A percentile compares a stretch with the other conserved stretches of the same genome.
Evolutionary conservation across 1,284 basidiomycete genomes (phyloP).

Genomic region (Fomitopsis palustris): DNA sequence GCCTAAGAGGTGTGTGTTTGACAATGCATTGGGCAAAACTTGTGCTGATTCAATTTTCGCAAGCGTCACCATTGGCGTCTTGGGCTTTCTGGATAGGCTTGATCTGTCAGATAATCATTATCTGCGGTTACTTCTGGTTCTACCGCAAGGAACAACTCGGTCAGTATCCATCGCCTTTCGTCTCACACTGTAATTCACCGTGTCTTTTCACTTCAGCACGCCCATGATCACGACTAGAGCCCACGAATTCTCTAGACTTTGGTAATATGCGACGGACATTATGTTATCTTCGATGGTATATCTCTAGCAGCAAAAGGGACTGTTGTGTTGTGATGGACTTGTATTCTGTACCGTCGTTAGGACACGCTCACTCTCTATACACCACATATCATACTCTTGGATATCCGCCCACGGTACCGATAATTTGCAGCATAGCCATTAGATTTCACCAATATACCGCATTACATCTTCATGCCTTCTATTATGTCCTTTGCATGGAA

Average conservation of each 20-base stretch:
- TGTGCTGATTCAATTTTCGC: not conserved
- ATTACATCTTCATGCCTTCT: not conserved
- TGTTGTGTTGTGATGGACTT: slow-evolving; percentile 24
- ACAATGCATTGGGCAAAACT: not conserved
- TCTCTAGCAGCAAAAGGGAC: slow-evolving; percentile 22
- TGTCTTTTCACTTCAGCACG: slow-evolving; percentile 26
- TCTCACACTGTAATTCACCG: slow-evolving; percentile 2
- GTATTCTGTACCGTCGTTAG: slow-evolving; percentile 28
- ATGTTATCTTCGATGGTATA: slow-evolving; percentile 24
- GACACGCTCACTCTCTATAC: slow-evolving; percentile 26
- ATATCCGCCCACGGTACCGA: slow-evolving; percentile 9
- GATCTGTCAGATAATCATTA: slow-evolving; percentile 76
- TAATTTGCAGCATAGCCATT: slow-evolving; percentile 5
- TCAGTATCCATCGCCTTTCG: slow-evolving; percentile 32
- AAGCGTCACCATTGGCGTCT: slow-evolving; percentile 60
- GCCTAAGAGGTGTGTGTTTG: slow-evolving; percentile 46
- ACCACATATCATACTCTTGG: slow-evolving; percentile 19
- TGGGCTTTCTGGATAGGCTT: slow-evolving; percentile 89
- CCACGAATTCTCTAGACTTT: slow-evolving; percentile 18
- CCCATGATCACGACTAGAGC: slow-evolving; percentile 33
- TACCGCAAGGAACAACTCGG: slow-evolving; percentile 85
- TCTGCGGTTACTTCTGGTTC: slow-evolving; percentile 92
- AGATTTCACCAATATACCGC: slow-evolving; percentile 10
- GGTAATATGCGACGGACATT: slow-evolving; percentile 25
- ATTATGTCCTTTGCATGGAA: too few relatives aligned